Evolutionary conservation across 345 rosid species (phyloP), one percentile per base, ranked within the genome.

Genomic region (Jatropha curcas): DNA sequence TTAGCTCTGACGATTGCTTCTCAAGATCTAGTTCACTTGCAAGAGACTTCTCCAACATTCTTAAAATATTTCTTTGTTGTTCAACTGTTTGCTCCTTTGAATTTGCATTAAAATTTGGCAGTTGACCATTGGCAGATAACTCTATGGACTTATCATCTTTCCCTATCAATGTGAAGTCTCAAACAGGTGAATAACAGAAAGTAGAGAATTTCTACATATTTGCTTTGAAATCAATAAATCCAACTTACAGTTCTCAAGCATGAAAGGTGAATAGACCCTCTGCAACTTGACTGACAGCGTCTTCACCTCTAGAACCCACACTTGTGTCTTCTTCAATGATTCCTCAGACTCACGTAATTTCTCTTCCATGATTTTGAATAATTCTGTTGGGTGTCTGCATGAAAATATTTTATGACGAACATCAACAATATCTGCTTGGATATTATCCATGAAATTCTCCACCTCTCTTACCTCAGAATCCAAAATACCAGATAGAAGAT

Each of bases 391-490:
- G 43, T 84, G 79, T 81, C 86, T 79, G 86, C 90, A 81, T 45
- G 87, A 82, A 84, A 85, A 89, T 85, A 83, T 74, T 83, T 84
- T 86, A 75, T 84, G 79, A 80, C 86, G 80, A 73, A 82, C 87
- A 81, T 89, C 88, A 76, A 82, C 84, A 53, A 95, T 84, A 76
- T 87, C 88, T 2, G 80, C 80, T 76, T 89, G 90, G 48, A 92
- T 79, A 67, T 71, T 62, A 79, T 81, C 84, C 82, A 92, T 77
- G 82, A 88, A 90, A 76, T 74, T 73, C 76, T 88, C 92, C 82
- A 92, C 89, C 77, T 83, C 94, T 71, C 82, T 85, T 71, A 91
- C 79, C 86, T 91, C 92, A 0, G 98, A 90, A 82, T 87, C 99
- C 71, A 95, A 76, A 80, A 92, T 76, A 58, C 90, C 88, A 53